Evolutionary conservation across 805 yeast species (phyloP).

Genomic region (Wickerhamomyces chambardii): DNA sequence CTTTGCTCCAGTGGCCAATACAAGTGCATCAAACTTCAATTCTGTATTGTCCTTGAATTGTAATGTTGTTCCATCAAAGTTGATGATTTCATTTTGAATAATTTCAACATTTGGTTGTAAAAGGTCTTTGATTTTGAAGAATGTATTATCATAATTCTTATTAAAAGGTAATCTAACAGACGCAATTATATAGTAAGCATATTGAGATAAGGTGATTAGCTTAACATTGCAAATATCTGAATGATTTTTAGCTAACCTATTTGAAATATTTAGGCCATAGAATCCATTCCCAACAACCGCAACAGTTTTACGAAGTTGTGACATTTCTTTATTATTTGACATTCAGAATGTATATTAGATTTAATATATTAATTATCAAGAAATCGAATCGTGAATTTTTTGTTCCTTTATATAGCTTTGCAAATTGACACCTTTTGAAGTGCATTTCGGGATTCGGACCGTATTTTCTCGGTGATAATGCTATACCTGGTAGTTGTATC

Average conservation of each 20-base stretch:
- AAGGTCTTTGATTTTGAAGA: constrained; percentile 11
- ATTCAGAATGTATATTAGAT: too few species aligned
- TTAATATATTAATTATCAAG: too few species aligned
- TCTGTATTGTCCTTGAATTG: constrained; percentile 4
- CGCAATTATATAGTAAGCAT: constrained; percentile 6
- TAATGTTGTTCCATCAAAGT: constrained; percentile 11
- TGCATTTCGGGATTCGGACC: too few species aligned
- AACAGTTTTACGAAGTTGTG: constrained; percentile 3
- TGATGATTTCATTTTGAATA: constrained; percentile 11
- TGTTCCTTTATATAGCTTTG: too few species aligned
- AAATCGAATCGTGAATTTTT: too few species aligned
- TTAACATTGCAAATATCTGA: constrained; percentile 4
- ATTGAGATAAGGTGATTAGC: constrained; percentile 9
- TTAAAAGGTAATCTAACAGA: constrained; percentile 12
- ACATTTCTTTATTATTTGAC: background rate
- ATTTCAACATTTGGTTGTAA: constrained; percentile 13
- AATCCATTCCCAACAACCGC: constrained; percentile 16
- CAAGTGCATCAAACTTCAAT: constrained; percentile 14
- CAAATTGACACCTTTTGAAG: too few species aligned
- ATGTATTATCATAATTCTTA: constrained; percentile 8
- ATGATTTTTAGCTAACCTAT: constrained; percentile 6
- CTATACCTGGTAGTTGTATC: too few species aligned
- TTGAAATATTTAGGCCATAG: constrained; percentile 13
- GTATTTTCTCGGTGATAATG: too few species aligned
- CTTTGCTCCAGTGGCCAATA: constrained; percentile 21